Conservation (phyloP, 2,329 filamentous ascomycete species). For the Aspergillus hortae region DNA sequence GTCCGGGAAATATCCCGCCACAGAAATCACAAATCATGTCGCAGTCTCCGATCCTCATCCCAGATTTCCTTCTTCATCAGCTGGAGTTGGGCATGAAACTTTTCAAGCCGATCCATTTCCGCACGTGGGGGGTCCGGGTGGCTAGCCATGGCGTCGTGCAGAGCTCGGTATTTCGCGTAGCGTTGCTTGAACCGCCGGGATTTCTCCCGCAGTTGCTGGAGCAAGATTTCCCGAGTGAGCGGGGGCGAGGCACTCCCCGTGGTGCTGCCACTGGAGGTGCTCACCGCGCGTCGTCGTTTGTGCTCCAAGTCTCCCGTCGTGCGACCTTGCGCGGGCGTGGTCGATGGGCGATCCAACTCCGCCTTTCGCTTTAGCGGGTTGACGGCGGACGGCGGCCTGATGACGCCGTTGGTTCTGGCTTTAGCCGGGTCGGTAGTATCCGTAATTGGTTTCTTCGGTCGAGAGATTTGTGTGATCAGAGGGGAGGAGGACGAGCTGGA, state of each 20-base stretch:
- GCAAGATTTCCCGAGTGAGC: constrained; percentile 33
- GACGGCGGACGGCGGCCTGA: constrained; percentile 21
- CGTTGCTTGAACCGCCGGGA: constrained; percentile 52
- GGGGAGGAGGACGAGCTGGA: constrained; percentile 48
- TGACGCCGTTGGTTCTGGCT: constrained; percentile 25
- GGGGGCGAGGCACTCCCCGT: constrained; percentile 41
- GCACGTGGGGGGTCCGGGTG: constrained; percentile 43
- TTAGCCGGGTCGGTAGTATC: constrained; percentile 19
- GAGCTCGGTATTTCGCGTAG: constrained; percentile 55
- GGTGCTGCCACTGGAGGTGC: constrained; percentile 40
- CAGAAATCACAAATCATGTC: constrained; percentile 18
- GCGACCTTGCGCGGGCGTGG: constrained; percentile 20
- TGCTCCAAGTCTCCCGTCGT: constrained; percentile 39
- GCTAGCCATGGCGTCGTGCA: constrained; percentile 48
- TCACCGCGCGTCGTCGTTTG: constrained; percentile 37
- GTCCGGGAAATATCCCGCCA: constrained; percentile 10
- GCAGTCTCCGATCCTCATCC: constrained; percentile 40
- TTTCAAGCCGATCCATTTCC: constrained; percentile 52
- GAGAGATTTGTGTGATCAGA: constrained; percentile 37
- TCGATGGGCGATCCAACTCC: constrained; percentile 27
- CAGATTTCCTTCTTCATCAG: constrained; percentile 58
- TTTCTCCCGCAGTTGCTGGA: constrained; percentile 39
- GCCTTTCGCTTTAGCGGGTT: constrained; percentile 43
- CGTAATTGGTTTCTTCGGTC: constrained; percentile 21
- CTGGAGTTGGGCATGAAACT: constrained; percentile 52